Conservation (phyloP, 2,329 filamentous ascomycete species). For the Beauveria asiatica region DNA sequence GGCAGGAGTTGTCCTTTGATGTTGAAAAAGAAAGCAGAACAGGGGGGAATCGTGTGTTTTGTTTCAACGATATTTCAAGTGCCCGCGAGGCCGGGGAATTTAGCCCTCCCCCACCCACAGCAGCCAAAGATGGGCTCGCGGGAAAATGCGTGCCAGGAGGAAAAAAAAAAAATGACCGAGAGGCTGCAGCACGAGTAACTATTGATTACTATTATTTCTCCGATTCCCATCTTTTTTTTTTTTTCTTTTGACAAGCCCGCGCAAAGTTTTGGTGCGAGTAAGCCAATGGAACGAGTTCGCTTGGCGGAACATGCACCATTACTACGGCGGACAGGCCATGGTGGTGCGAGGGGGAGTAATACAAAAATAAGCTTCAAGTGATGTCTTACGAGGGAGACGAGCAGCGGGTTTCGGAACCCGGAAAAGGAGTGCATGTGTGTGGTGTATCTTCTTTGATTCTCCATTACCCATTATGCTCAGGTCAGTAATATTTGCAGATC, state of each 20-base stretch:
- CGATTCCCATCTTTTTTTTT: no score
- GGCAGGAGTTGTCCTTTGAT: not conserved
- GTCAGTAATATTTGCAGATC: not conserved
- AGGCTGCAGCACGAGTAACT: no score
- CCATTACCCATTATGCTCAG: no score
- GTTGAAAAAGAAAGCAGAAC: not conserved
- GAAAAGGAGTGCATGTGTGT: not conserved
- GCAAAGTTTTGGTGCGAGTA: not conserved
- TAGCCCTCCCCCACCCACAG: no score
- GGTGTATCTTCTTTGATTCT: not conserved
- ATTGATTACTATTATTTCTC: no score
- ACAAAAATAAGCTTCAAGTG: slow-evolving; percentile 10
- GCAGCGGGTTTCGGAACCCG: slow-evolving; percentile 4
- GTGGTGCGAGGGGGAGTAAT: slow-evolving; percentile 2
- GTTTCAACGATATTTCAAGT: no score
- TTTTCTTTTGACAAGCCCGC: no score
- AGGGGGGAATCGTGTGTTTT: not conserved
- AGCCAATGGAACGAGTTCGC: not conserved
- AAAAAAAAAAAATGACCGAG: no score
- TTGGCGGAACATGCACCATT: slow-evolving; percentile 5
- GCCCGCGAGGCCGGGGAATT: no score
- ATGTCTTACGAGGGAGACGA: not conserved
- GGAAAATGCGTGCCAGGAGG: no score
- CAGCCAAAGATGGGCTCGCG: no score
- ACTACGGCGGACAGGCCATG: not conserved